Evolutionary conservation across 2,329 filamentous ascomycete genomes (phyloP).

Genomic region (Coleophoma cylindrospora): DNA sequence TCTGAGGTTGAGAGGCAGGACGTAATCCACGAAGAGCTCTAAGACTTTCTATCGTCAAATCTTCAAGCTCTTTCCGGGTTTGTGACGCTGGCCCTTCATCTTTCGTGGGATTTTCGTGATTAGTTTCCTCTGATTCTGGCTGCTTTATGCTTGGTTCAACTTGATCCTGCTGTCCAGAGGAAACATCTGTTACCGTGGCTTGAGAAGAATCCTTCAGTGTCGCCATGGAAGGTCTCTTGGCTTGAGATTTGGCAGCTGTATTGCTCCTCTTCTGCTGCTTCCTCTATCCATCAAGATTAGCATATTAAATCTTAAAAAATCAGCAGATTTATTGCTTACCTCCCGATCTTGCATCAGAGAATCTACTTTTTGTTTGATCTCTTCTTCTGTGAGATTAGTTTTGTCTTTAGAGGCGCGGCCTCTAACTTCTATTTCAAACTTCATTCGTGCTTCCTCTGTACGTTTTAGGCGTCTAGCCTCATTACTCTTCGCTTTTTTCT

Average conservation of each 20-base stretch:
- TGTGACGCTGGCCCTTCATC: not conserved
- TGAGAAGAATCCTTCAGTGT: not conserved
- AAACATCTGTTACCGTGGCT: not conserved
- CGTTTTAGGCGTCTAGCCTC: not conserved
- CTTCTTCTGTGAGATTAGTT: constrained; percentile 2
- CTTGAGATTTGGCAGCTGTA: too few species aligned
- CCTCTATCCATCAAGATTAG: not conserved
- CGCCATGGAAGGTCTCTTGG: too few species aligned
- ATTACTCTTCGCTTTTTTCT: not conserved
- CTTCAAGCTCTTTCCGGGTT: not conserved
- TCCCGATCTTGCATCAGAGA: constrained; percentile 10
- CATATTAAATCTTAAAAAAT: not conserved
- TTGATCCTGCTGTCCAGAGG: too few species aligned
- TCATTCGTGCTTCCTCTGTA: constrained; percentile 5
- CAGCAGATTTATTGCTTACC: constrained; percentile 3
- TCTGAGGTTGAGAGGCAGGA: too few species aligned
- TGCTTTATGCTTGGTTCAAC: not conserved
- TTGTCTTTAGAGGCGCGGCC: constrained; percentile 6
- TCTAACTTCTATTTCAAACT: constrained; percentile 4
- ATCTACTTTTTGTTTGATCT: constrained; percentile 7
- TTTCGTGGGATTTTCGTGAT: not conserved
- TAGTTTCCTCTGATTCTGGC: not conserved
- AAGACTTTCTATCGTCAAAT: too few species aligned
- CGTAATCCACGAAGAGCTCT: too few species aligned
- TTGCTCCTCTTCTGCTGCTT: too few species aligned